These are phyloP conservation scores for Pichia rugopelliculosa DNA, from an alignment of 805 yeast genomes.

Conservation along the genomic window DNA sequence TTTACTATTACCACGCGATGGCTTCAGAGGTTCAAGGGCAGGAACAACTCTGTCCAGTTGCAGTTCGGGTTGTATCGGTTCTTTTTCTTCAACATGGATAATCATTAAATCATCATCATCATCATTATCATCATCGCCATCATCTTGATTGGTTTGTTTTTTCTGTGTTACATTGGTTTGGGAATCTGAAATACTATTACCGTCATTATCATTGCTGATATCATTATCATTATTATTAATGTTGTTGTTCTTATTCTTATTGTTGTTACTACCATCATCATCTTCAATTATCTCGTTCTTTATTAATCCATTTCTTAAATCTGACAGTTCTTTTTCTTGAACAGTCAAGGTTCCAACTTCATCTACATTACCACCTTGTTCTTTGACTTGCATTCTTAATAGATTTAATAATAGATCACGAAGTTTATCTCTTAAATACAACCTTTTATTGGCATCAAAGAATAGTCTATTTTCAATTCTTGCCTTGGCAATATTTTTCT, in stretches of 20 bases:
- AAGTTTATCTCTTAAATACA: constrained; percentile 18
- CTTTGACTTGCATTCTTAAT: constrained; percentile 22
- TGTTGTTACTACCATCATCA: background rate
- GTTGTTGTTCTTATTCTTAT: background rate
- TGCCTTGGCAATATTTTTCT: constrained; percentile 7
- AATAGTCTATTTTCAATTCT: constrained; percentile 13
- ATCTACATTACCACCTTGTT: constrained; percentile 19
- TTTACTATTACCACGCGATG: background rate
- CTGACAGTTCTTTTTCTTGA: constrained; percentile 1
- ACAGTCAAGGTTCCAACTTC: constrained; percentile 17
- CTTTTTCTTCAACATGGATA: constrained; percentile 7
- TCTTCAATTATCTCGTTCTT: background rate
- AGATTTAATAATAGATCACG: constrained; percentile 20
- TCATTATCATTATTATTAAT: background rate
- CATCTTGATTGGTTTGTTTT: background rate
- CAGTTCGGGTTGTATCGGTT: background rate
- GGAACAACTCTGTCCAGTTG: background rate
- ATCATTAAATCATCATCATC: constrained; percentile 12
- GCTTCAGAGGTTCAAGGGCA: background rate
- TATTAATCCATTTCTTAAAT: background rate
- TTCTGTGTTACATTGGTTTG: background rate
- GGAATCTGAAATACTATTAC: too few relatives aligned
- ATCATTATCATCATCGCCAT: background rate
- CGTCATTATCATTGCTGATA: too few relatives aligned
- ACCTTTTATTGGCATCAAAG: constrained; percentile 23